Base-by-base conservation (phyloP, 352 stramenopile species). In the Phytophthora quininea region DNA sequence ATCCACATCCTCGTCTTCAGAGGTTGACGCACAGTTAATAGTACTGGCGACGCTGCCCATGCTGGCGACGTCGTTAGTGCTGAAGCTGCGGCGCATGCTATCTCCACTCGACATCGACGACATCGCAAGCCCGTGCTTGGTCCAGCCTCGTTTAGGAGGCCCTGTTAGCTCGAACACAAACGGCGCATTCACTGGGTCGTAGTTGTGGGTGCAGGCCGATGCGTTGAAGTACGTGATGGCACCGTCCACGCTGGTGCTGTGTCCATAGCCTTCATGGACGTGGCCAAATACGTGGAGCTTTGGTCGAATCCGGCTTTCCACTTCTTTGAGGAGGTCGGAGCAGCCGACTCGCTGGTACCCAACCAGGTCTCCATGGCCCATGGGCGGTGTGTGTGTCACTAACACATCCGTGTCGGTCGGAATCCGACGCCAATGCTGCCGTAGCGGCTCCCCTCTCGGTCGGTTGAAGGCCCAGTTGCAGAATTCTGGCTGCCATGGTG, bases 261-360 rank as follows among this genome's bases (percentile, higher is more conserved):
- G 66, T 40, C 92, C 92, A 63, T 95, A 93, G 35, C 81, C 84
- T 73, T 97, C 87, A 58, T 97, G 92, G 50, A 98, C 92, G 57
- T 98, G 92, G 2, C 92, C 92, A 73, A 97, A 98, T 9, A 98
- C 83, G 64, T 97, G 86, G 49, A 95, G 73, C 40, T 80, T 74
- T 14, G 91, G 91, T 42, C 73, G 74, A 51, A 97, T 77, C 24
- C 88, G 71, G 3, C 66, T 58, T 51, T 92, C 78, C 40, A 98
- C 79, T 53, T 95, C 75, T 3, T 54, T 35, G 30, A 95, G 50
- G 15, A 98, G 64, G 58, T 96, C 86, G 10, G 78, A 76, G 62
- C 89, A 96, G 31, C 92, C 92, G 30, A 91, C 88, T 46, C 71
- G 68, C 40, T 83, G 56, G 19, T 77, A 72, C 1, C 73, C 71